Evolutionary conservation across 2,329 filamentous ascomycete species (phyloP).

Genomic region (Colletotrichum sp.): DNA sequence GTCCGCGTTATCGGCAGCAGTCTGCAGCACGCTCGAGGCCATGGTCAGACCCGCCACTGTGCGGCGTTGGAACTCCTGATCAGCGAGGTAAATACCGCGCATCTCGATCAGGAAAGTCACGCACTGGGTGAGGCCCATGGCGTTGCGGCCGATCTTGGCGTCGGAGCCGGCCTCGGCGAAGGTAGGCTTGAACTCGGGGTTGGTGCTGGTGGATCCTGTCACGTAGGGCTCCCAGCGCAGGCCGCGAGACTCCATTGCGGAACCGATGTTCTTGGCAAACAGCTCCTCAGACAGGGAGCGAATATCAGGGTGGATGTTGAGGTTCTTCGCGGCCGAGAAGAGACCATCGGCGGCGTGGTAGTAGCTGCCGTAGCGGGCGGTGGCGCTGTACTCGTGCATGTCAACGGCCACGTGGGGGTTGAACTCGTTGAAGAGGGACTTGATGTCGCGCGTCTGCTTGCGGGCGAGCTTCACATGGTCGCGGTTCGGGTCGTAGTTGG

Average conservation of each 20-base stretch:
- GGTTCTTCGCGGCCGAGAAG: slow-evolving; percentile 37
- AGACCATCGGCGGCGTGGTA: slow-evolving; percentile 30
- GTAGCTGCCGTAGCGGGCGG: slow-evolving; percentile 17
- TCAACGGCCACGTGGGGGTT: slow-evolving; percentile 34
- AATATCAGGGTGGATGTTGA: slow-evolving; percentile 35
- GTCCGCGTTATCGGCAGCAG: slow-evolving; percentile 33
- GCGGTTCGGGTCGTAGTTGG: slow-evolving; percentile 36
- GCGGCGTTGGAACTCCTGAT: slow-evolving; percentile 36
- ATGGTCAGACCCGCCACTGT: slow-evolving; percentile 32
- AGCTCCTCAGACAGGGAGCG: slow-evolving; percentile 32
- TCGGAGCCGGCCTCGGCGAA: slow-evolving; percentile 24
- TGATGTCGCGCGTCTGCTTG: slow-evolving; percentile 35
- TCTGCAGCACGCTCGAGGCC: slow-evolving; percentile 32
- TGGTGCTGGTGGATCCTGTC: slow-evolving; percentile 22
- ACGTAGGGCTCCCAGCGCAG: slow-evolving; percentile 37
- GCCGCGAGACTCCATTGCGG: slow-evolving; percentile 31
- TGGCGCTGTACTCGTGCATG: slow-evolving; percentile 35
- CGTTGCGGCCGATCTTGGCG: slow-evolving; percentile 33
- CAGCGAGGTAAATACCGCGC: slow-evolving; percentile 32
- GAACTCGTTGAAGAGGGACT: slow-evolving; percentile 31
- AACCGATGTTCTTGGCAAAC: slow-evolving; percentile 31
- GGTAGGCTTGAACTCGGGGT: slow-evolving; percentile 28
- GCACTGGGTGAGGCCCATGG: slow-evolving; percentile 32
- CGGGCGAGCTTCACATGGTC: slow-evolving; percentile 36
- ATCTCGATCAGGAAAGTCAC: slow-evolving; percentile 34